phyloP scores from a whole-genome alignment of 2,329 filamentous ascomycete genomes.

The Sporothrix pseudoabietina region DNA sequence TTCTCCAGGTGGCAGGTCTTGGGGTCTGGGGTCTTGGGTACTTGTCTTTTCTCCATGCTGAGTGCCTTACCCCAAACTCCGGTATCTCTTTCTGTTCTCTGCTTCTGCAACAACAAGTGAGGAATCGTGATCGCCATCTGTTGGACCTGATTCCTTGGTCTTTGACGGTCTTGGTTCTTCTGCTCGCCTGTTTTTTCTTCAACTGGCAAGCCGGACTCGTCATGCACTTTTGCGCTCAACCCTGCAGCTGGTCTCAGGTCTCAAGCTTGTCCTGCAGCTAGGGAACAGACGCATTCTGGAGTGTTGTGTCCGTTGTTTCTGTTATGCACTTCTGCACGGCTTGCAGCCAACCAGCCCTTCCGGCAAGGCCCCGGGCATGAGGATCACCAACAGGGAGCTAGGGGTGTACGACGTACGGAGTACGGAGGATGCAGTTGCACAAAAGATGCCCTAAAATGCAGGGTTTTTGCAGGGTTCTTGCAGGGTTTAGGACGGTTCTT shows the following conservation, averaged over 20 bases:
- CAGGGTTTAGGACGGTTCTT: too few species aligned
- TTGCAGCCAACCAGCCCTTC: background rate
- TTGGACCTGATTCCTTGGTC: background rate
- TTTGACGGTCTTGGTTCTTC: background rate
- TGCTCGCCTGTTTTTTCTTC: constrained; percentile 16
- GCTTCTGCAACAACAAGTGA: background rate
- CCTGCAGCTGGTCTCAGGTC: background rate
- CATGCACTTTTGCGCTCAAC: background rate
- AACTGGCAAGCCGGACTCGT: constrained; percentile 7
- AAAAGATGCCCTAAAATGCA: background rate
- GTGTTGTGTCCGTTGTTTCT: background rate
- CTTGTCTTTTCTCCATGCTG: background rate
- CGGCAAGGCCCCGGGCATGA: background rate
- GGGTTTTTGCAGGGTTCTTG: constrained; percentile 1
- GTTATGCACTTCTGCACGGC: background rate
- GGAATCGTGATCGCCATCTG: constrained; percentile 6
- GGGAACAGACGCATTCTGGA: background rate
- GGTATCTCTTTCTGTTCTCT: background rate
- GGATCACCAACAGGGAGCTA: constrained; percentile 5
- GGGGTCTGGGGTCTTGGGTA: too few species aligned
- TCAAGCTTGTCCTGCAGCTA: constrained; percentile 14
- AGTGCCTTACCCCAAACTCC: background rate
- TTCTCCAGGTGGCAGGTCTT: background rate
- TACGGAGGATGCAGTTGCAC: background rate
- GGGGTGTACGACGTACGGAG: too few species aligned